Percentiles rank a stretch among this genome's conserved stretches.
phyloP scores from a whole-genome alignment of 1,284 basidiomycete species.

The Naganishia liquefaciens region DNA sequence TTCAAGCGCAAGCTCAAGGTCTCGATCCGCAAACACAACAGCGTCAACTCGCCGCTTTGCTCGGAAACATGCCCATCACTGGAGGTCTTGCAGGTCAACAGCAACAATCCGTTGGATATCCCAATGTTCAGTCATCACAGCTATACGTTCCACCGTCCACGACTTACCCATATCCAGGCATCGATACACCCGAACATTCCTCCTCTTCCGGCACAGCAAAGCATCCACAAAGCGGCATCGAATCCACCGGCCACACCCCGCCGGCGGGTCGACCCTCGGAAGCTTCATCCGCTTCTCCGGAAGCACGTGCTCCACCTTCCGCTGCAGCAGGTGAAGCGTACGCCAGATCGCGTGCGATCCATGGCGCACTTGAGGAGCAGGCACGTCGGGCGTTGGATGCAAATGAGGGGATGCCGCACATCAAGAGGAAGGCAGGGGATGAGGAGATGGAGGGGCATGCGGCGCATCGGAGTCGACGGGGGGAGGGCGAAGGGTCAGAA shows the following conservation, averaged over 20 bases:
- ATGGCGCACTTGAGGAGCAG: neutral
- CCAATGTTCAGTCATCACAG: conserved; percentile 2
- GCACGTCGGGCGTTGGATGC: neutral
- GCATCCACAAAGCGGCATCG: neutral
- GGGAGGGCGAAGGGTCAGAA: conserved; percentile 15
- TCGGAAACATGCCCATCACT: neutral
- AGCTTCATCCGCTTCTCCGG: neutral
- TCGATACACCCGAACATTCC: conserved; percentile 32
- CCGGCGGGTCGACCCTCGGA: neutral
- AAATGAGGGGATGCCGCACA: neutral
- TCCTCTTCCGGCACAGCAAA: neutral
- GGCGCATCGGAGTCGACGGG: conserved; percentile 19
- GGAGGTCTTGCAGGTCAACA: neutral
- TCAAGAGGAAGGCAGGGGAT: conserved; percentile 30
- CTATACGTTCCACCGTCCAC: neutral
- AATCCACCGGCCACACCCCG: conserved; percentile 5
- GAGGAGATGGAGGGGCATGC: conserved; percentile 31
- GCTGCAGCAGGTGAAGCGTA: neutral
- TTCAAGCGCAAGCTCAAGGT: conserved; percentile 13
- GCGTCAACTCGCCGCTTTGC: conserved; percentile 7
- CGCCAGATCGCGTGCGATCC: neutral
- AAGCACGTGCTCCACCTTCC: neutral
- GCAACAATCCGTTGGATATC: neutral
- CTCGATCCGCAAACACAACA: conserved; percentile 2
- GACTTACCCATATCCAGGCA: conserved; percentile 25